These are phyloP conservation scores for Rheum nobile DNA, from an alignment of 148 eudicot species.

Conservation along the genomic window DNA sequence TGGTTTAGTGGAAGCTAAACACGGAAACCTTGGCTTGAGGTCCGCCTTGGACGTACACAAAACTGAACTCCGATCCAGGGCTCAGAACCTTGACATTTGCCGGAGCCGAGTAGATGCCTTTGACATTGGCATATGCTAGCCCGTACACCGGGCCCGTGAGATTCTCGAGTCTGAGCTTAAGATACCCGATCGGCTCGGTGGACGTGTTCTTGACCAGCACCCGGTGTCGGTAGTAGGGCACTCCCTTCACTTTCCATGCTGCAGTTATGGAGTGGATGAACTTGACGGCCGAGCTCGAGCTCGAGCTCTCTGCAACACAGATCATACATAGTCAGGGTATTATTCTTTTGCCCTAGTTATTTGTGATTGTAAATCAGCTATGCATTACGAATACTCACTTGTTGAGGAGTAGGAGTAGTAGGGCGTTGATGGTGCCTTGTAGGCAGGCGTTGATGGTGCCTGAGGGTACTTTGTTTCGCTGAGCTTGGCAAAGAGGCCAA, in stretches of 20 bases:
- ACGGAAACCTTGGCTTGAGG: slow-evolving; percentile 64
- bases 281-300: slow-evolving; percentile 21
- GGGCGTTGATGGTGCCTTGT: slow-evolving; percentile 9
- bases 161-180: slow-evolving; percentile 54
- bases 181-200: slow-evolving; percentile 35
- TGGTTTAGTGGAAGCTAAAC: slow-evolving; percentile 34
- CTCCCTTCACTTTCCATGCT: slow-evolving; percentile 41
- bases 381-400: slow-evolving; percentile 13
- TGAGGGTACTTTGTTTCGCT: slow-evolving; percentile 8
- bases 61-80: slow-evolving; percentile 43
- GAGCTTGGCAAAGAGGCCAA: slow-evolving; percentile 68
- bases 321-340: background rate
- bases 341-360: no score
- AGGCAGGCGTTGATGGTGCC: background rate
- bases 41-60: slow-evolving; percentile 82
- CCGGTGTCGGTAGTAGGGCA: slow-evolving; percentile 45
- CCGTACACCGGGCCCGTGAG: slow-evolving; percentile 62
- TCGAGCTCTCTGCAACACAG: background rate
- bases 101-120: slow-evolving; percentile 40
- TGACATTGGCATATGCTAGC: slow-evolving; percentile 30
- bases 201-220: slow-evolving; percentile 61
- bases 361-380: background rate
- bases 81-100: slow-evolving; percentile 30
- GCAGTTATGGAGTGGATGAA: slow-evolving; percentile 57
- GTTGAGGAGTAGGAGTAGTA: slow-evolving; percentile 10